phyloP scores from a whole-genome alignment of 495 filamentous ascomycete species.

The Hypoxylon fuscum region DNA sequence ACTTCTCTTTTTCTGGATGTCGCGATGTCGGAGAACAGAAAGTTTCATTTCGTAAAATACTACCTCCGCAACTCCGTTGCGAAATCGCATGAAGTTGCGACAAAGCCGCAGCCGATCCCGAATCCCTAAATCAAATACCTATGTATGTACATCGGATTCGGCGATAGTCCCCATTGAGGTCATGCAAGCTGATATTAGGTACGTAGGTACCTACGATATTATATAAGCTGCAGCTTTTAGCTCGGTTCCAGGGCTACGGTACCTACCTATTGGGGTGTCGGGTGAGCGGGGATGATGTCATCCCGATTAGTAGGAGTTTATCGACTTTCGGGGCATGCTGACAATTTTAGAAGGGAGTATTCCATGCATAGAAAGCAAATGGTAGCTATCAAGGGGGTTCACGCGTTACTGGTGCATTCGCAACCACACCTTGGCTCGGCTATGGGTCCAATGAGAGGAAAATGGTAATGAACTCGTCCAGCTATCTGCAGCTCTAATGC shows the following conservation, averaged over 20 bases:
- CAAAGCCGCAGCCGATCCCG: conserved; percentile 18
- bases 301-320: conserved; percentile 8
- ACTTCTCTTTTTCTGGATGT: neutral
- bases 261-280: conserved; percentile 29
- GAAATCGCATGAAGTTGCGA: conserved; percentile 16
- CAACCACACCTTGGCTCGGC: conserved; percentile 20
- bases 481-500: conserved; percentile 25
- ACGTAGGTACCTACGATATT: conserved; percentile 6
- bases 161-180: conserved; percentile 12
- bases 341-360: conserved; percentile 16
- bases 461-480: conserved; percentile 17
- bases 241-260: conserved; percentile 36
- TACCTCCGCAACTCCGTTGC: conserved; percentile 18
- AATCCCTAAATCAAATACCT: conserved; percentile 23
- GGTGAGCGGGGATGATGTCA: conserved; percentile 36
- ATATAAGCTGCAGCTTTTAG: conserved; percentile 12
- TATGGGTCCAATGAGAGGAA: conserved; percentile 23
- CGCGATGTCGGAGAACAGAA: conserved; percentile 31
- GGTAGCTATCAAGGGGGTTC: conserved; percentile 5
- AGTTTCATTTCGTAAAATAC: conserved; percentile 15
- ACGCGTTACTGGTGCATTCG: conserved; percentile 19
- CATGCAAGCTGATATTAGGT: neutral
- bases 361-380: conserved; percentile 20
- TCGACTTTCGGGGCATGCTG: conserved; percentile 19
- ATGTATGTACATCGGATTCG: conserved; percentile 13